phyloP scores from a whole-genome alignment of 306 rosid species.

The Dicorynia guianensis region DNA sequence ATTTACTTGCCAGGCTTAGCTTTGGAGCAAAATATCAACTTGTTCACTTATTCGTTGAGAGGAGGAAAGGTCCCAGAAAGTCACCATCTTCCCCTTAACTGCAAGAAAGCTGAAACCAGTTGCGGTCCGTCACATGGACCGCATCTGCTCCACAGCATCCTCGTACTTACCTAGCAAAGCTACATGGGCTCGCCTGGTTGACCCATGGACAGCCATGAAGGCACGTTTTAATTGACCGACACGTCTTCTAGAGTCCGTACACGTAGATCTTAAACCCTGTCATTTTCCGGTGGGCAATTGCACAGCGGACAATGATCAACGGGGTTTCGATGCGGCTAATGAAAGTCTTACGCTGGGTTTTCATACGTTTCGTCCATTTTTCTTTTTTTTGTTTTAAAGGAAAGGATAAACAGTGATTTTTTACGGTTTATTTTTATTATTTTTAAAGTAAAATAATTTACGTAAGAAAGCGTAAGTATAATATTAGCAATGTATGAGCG shows the following conservation, averaged over 20 bases:
- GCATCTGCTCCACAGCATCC: conserved; percentile 22
- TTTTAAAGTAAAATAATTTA: too few species aligned
- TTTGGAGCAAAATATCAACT: conserved; percentile 38
- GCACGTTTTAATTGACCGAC: conserved; percentile 19
- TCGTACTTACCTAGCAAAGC: not conserved
- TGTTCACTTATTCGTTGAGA: not conserved
- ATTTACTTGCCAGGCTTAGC: not conserved
- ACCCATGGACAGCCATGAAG: not conserved
- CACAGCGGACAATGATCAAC: not conserved
- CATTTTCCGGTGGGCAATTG: too few species aligned
- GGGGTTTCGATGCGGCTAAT: too few species aligned
- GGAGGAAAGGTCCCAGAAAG: conserved; percentile 24
- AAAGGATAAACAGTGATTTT: too few species aligned
- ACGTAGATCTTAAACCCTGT: conserved; percentile 12
- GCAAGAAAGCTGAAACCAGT: not conserved
- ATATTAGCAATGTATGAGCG: too few species aligned
- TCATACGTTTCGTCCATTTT: too few species aligned
- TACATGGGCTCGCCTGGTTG: not conserved
- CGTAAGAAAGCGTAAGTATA: too few species aligned
- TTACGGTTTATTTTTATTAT: too few species aligned
- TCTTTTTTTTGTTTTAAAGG: too few species aligned
- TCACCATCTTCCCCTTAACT: not conserved
- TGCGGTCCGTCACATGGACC: conserved; percentile 28
- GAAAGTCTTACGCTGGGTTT: too few species aligned
- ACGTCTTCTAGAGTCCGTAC: conserved; percentile 8